Base-by-base conservation (phyloP, 345 rosid species). In the Dipteronia sinensis region DNA sequence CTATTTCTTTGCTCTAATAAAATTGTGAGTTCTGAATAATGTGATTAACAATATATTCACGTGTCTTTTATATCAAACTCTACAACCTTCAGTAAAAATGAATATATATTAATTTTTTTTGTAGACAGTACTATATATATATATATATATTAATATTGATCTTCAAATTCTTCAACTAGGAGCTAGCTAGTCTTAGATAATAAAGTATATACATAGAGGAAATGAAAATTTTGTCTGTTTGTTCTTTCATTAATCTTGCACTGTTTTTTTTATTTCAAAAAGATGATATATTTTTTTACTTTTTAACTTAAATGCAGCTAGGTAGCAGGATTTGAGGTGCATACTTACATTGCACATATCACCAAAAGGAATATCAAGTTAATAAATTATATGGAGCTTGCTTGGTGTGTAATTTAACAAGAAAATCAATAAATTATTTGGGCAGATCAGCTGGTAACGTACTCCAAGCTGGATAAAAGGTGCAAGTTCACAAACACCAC, bases 401-500 rank as follows among this genome's bases (percentile, higher is more conserved):
- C 38, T 34, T 34, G 55, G 55, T 49, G 46, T 13, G 55, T 49
- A 13, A 49, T 49, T 6, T 1, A 40, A 55, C 4, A 31, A 11
- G 12, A 51, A 42, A 73, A 46, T 16, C n/a, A 53, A 47, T 17
- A 49, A 65, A 38, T 13, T 10, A 55, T 56, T 29, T 27, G 69
- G 10, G 25, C 69, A 65, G 44, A 65, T 34, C 38, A 34, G 6
- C 38, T 34, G 22, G 47, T 70, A 75, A 75, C 67, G 59, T 78
- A 34, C 4, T 34, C 38, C 25, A 56, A 80, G 67, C 77, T 19
- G 77, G 27, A 65, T 63, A 42, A 69, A 62, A 38, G 31, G 75
- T 49, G 47, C 71, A 69, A 69, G 75, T 70, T 70, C 19, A 65
- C 20, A 78, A 34, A 38, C 69, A 74, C 38, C 59, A 74, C 42